Evolutionary conservation across 768 basidiomycete species (phyloP).

Genomic region (Fomitopsis serialis): DNA sequence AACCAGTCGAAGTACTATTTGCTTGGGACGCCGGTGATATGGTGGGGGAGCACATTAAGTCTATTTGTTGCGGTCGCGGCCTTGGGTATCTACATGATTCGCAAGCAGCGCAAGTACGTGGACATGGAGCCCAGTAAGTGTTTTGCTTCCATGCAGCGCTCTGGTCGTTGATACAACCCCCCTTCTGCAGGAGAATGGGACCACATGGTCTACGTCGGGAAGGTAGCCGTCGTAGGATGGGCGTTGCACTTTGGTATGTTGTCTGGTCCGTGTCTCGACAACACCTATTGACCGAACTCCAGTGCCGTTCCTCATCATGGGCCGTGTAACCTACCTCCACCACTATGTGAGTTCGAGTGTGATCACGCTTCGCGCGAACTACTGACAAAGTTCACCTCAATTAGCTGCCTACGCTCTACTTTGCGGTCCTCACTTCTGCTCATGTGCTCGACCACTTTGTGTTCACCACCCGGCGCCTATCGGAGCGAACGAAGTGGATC

Average conservation of each 20-base stretch:
- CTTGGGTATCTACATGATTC: slow-evolving; percentile 66
- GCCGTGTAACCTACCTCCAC: slow-evolving; percentile 92
- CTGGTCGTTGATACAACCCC: not conserved
- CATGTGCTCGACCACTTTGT: slow-evolving; percentile 92
- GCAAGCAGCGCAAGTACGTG: slow-evolving; percentile 82
- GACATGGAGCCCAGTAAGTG: slow-evolving; percentile 85
- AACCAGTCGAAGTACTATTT: slow-evolving; percentile 88
- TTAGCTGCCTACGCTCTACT: slow-evolving; percentile 94
- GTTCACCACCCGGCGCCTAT: slow-evolving; percentile 68
- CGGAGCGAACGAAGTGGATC: slow-evolving; percentile 60
- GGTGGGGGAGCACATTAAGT: slow-evolving; percentile 78
- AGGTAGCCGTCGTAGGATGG: slow-evolving; percentile 92
- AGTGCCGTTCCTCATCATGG: slow-evolving; percentile 99
- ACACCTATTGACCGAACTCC: slow-evolving; percentile 6
- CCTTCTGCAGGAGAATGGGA: slow-evolving; percentile 75
- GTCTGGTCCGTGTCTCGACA: not conserved
- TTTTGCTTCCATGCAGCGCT: not conserved
- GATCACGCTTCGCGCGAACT: not conserved
- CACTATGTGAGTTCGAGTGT: slow-evolving; percentile 71
- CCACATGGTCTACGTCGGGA: slow-evolving; percentile 88
- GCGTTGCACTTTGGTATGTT: slow-evolving; percentile 78
- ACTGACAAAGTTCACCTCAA: not conserved
- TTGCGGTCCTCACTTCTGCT: slow-evolving; percentile 86
- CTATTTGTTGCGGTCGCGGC: slow-evolving; percentile 49
- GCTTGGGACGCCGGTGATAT: slow-evolving; percentile 86